These are phyloP conservation scores for Heliocybe sulcata DNA, from an alignment of 1,284 basidiomycete genomes.

Conservation along the genomic window DNA sequence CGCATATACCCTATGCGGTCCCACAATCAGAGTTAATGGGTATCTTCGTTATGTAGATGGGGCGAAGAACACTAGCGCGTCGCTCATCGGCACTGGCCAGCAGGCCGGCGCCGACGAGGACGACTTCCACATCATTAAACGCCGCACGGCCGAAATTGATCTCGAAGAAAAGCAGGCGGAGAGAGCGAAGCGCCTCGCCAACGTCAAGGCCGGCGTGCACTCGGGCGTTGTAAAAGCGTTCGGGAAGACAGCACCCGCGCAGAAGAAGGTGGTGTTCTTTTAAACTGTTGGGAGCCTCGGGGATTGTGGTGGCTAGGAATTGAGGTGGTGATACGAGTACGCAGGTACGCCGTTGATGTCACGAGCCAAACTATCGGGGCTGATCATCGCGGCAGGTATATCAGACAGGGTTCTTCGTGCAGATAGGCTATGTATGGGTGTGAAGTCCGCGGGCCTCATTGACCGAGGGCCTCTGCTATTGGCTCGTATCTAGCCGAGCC, in stretches of 20 bases:
- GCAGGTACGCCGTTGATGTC: background rate
- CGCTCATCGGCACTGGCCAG: conserved; percentile 41
- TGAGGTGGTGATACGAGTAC: background rate
- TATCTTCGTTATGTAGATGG: conserved; percentile 17
- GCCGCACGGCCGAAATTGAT: conserved; percentile 54
- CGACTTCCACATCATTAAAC: conserved; percentile 80
- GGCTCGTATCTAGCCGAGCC: too few species aligned
- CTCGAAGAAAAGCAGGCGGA: conserved; percentile 46
- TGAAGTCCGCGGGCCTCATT: too few species aligned
- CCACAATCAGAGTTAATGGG: conserved; percentile 1
- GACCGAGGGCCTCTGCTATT: too few species aligned
- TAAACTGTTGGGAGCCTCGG: conserved; percentile 17
- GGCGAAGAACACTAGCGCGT: conserved; percentile 17
- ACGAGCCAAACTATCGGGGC: background rate
- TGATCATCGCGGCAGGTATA: background rate
- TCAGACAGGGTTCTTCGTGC: background rate
- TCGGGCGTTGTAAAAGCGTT: conserved; percentile 37
- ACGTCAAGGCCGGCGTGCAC: conserved; percentile 36
- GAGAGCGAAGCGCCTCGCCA: conserved; percentile 31
- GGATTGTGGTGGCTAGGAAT: background rate
- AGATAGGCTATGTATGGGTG: background rate
- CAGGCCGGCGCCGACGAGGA: conserved; percentile 85
- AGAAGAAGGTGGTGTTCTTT: conserved; percentile 55
- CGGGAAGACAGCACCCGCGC: conserved; percentile 24
- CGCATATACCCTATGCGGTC: background rate